These are phyloP conservation scores for Stemphylium beticola DNA, from an alignment of 2,329 filamentous ascomycete species.

Conservation along the genomic window DNA sequence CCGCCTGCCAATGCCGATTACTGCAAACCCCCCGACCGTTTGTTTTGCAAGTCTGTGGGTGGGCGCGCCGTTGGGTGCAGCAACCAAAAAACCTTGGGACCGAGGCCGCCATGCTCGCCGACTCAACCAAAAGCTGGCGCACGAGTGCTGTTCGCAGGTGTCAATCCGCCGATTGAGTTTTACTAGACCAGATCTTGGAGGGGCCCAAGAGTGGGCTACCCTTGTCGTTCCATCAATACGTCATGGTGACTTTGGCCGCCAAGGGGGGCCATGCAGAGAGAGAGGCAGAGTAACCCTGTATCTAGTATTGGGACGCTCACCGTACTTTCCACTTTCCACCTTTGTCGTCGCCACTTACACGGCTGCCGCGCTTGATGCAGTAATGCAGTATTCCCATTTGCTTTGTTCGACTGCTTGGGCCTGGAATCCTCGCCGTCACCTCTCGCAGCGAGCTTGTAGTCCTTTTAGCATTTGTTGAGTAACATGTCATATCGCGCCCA, in stretches of 20 bases:
- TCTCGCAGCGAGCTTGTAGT: conserved; percentile 1
- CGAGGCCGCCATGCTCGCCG: not conserved
- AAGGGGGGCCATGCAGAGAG: conserved; percentile 17
- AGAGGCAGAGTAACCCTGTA: conserved; percentile 20
- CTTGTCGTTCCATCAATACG: conserved; percentile 16
- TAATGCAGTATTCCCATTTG: not conserved
- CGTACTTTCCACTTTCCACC: conserved; percentile 28
- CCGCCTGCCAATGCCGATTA: conserved; percentile 8
- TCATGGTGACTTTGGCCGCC: conserved; percentile 22
- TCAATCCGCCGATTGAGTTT: conserved; percentile 9
- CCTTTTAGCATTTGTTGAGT: conserved; percentile 10
- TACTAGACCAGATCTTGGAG: conserved; percentile 12
- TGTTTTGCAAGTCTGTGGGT: conserved; percentile 6
- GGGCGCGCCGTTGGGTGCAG: not conserved
- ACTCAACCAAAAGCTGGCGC: not conserved
- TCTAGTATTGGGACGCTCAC: conserved; percentile 18
- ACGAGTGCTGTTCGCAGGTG: conserved; percentile 3
- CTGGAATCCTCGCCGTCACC: not conserved
- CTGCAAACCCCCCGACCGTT: conserved; percentile 17
- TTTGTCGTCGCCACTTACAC: not conserved
- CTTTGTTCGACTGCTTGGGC: conserved; percentile 2
- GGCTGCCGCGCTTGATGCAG: conserved; percentile 5
- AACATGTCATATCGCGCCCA: conserved; percentile 20
- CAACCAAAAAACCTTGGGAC: not conserved
- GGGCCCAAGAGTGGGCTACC: conserved; percentile 4